Base-by-base conservation (phyloP, 352 stramenopile genomes). In the Globisporangium takayamanum region DNA sequence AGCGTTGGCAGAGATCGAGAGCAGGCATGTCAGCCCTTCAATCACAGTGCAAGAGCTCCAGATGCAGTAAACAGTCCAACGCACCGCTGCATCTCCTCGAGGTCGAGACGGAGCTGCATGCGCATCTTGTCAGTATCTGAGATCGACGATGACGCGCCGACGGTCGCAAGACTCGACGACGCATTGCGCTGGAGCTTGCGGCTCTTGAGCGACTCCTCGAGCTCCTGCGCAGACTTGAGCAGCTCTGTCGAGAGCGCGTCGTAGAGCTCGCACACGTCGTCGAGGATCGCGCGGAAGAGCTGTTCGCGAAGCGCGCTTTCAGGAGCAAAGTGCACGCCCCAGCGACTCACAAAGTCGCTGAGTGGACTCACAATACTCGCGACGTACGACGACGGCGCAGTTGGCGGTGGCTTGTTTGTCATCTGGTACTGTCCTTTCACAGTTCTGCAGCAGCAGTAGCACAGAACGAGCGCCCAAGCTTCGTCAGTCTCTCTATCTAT, bases 361-460 rank as follows among this genome's bases (percentile, higher is more conserved):
- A 95, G 70, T 5, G 86, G 86, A 12, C 83, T 70, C 45, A 89
- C 68, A 42, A 95, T 92, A 56, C 79, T 95, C 2, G 77, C 33
- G 10, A 94, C 76, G 51, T 94, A 95, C 14, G 78, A 80, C 39
- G 86, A 95, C 2, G 74, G 59, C 6, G 70, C 67, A 2, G 78
- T 89, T 37, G 86, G 86, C 22, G 77, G 60, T 7, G 84, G 78
- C 55, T 94, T 95, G 74, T 92, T 95, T 5, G 86, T 95, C 80
- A 95, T 94, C 59, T 95, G 86, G 54, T 95, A 95, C 60, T 95
- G 86, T 11, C 86, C 86, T 55, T 95, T 95, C 52, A 95, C 84
- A 6, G 84, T 94, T 37, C 75, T 90, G 54, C 37, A 59, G 11
- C 52, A 50, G 41, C 37, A 51, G 5, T 49, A 26, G 37, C 47